A percentile compares a stretch with the other conserved stretches of the same genome.
phyloP scores from a whole-genome alignment of 1,139 yeast genomes.

The Yamadazyma diospyri region DNA sequence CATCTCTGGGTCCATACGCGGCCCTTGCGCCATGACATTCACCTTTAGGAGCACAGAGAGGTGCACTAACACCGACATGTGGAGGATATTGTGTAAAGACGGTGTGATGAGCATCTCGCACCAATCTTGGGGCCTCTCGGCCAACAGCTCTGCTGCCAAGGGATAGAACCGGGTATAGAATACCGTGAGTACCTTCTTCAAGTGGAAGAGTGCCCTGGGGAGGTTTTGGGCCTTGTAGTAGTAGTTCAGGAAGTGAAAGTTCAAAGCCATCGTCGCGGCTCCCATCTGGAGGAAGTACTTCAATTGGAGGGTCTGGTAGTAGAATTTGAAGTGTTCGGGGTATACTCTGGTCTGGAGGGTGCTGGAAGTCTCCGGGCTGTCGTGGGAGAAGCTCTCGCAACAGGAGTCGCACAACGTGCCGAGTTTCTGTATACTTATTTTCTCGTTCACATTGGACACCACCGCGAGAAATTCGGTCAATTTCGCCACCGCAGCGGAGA shows the following conservation, averaged over 20 bases:
- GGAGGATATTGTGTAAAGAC: conserved; percentile 25
- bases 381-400: conserved; percentile 2
- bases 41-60: conserved; percentile 17
- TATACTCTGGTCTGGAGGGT: not conserved
- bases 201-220: conserved; percentile 1
- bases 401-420: conserved; percentile 5
- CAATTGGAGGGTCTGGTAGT: conserved; percentile 9
- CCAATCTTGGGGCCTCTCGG: conserved; percentile 14
- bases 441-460: conserved; percentile 7
- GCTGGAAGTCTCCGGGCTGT: not conserved
- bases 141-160: conserved; percentile 7
- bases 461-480: conserved; percentile 8
- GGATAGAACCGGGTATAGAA: conserved; percentile 8
- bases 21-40: conserved; percentile 3
- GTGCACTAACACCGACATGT: conserved; percentile 24
- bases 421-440: conserved; percentile 8
- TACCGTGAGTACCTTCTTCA: conserved; percentile 4
- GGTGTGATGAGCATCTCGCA: conserved; percentile 35
- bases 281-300: conserved; percentile 9
- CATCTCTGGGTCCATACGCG: not conserved
- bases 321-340: conserved; percentile 3
- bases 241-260: conserved; percentile 11
- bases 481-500: not conserved
- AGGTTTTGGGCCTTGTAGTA: conserved; percentile 4
- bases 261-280: conserved; percentile 8